phyloP scores from a whole-genome alignment of 495 filamentous ascomycete species.

The Bacidia rubella region DNA sequence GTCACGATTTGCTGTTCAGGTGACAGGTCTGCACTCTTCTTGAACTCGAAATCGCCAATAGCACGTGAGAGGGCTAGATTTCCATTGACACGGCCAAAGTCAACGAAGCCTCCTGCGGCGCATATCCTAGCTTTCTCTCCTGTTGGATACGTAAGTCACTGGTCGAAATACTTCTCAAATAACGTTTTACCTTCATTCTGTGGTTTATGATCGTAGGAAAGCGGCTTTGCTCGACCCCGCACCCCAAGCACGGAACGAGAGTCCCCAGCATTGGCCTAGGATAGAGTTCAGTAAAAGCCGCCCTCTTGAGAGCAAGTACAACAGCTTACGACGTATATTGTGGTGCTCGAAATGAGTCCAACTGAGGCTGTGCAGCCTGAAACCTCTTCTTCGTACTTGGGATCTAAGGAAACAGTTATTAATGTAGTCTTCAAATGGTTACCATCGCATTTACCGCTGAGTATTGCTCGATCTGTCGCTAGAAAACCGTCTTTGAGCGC shows the following conservation, averaged over 20 bases:
- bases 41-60: slow-evolving; percentile 99
- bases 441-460: slow-evolving; percentile 55
- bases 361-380: slow-evolving; percentile 95
- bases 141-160: slow-evolving; percentile 23
- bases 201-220: slow-evolving; percentile 97
- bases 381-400: slow-evolving; percentile 91
- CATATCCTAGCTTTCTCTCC: slow-evolving; percentile 93
- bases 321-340: slow-evolving; percentile 80
- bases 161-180: neutral
- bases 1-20: slow-evolving; percentile 98
- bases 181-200: slow-evolving; percentile 74
- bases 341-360: slow-evolving; percentile 71
- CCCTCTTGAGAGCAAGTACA: too few species aligned
- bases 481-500: slow-evolving; percentile 94
- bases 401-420: slow-evolving; percentile 45
- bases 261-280: slow-evolving; percentile 88
- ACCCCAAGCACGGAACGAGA: slow-evolving; percentile 87
- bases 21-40: slow-evolving; percentile 91
- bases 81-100: slow-evolving; percentile 94
- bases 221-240: slow-evolving; percentile 89
- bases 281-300: neutral
- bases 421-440: neutral
- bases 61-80: slow-evolving; percentile 95
- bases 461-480: slow-evolving; percentile 87
- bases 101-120: slow-evolving; percentile 92